Conservation (phyloP, 495 filamentous ascomycete species). For the Aspergillus avenaceus region DNA sequence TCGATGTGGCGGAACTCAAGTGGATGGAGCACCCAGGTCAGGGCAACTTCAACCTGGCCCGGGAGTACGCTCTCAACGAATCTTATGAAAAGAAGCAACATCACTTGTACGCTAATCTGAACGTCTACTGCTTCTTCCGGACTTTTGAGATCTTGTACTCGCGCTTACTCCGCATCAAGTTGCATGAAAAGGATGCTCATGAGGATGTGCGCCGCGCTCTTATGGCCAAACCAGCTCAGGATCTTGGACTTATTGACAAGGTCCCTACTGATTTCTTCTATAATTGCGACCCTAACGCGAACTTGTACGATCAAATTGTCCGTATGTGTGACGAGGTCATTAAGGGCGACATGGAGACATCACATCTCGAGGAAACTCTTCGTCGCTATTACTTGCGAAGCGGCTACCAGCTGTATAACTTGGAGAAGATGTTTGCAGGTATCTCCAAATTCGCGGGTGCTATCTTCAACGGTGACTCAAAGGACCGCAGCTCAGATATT, state of each 20-base stretch:
- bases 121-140: constrained; percentile 89
- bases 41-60: constrained; percentile 49
- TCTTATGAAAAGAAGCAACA: constrained; percentile 74
- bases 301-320: constrained; percentile 67
- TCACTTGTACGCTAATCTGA: constrained; percentile 84
- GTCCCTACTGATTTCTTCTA: constrained; percentile 78
- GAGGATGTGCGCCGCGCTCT: constrained; percentile 64
- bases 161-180: constrained; percentile 77
- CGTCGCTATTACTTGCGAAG: constrained; percentile 82
- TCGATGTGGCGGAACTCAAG: constrained; percentile 42
- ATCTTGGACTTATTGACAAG: constrained; percentile 72
- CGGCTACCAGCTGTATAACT: constrained; percentile 86
- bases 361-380: constrained; percentile 80
- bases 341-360: constrained; percentile 71
- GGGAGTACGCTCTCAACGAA: constrained; percentile 70
- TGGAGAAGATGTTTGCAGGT: constrained; percentile 76
- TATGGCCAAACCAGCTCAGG: constrained; percentile 69
- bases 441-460: constrained; percentile 70
- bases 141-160: constrained; percentile 85
- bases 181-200: constrained; percentile 64
- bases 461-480: constrained; percentile 74
- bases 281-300: constrained; percentile 55
- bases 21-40: constrained; percentile 59
- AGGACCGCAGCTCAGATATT: constrained; percentile 87
- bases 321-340: constrained; percentile 66